phyloP scores from a whole-genome alignment of 371 early-diverging fungal genomes.

The Apophysomyces trapeziformis region DNA sequence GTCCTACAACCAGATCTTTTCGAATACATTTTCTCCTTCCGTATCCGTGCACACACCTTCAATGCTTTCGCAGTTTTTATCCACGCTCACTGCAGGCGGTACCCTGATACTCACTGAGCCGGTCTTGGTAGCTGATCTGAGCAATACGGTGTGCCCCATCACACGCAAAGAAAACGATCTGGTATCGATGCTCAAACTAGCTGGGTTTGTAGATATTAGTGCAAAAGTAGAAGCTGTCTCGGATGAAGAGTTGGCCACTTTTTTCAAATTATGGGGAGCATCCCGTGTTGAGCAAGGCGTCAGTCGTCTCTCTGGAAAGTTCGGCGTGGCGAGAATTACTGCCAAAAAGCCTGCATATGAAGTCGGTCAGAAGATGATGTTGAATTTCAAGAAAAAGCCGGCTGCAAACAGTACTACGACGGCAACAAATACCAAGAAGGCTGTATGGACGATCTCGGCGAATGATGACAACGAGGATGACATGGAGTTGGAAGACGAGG shows the following conservation, averaged over 20 bases:
- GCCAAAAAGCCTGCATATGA: constrained; percentile 88
- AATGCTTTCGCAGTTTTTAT: constrained; percentile 46
- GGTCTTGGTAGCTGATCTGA: constrained; percentile 35
- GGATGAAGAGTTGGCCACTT: constrained; percentile 50
- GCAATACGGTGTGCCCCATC: constrained; percentile 43
- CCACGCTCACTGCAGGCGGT: constrained; percentile 40
- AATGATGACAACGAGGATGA: constrained; percentile 57
- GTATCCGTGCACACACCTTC: constrained; percentile 42
- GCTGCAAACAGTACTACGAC: constrained; percentile 55
- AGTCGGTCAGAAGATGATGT: constrained; percentile 67
- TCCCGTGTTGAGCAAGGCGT: constrained; percentile 49
- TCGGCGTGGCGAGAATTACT: constrained; percentile 46
- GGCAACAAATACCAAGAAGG: constrained; percentile 26
- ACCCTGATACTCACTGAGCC: constrained; percentile 40
- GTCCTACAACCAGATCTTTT: constrained; percentile 37
- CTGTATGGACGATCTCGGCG: constrained; percentile 32
- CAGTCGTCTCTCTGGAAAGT: constrained; percentile 49
- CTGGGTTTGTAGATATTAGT: constrained; percentile 51
- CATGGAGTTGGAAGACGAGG: constrained; percentile 86
- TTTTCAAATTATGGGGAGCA: constrained; percentile 48
- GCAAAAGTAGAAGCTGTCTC: constrained; percentile 25
- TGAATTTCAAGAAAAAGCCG: constrained; percentile 39
- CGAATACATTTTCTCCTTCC: constrained; percentile 42
- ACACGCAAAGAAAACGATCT: constrained; percentile 46
- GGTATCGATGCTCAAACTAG: constrained; percentile 48